Evolutionary conservation across 1,284 basidiomycete genomes (phyloP), one percentile per base, ranked within the genome.

Genomic region (Malassezia dermatis): DNA sequence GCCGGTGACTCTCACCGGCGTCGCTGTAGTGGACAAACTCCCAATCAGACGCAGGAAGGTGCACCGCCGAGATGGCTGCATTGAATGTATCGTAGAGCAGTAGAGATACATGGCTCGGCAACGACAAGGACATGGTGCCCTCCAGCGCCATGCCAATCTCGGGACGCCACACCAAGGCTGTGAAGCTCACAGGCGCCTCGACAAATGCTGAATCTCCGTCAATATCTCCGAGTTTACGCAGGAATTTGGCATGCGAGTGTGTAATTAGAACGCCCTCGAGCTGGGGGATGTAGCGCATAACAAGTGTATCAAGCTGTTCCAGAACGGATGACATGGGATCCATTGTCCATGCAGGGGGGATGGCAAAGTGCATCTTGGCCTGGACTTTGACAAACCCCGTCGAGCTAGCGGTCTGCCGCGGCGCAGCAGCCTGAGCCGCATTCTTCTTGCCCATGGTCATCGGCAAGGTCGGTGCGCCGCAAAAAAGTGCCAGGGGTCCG

Each of bases 1-100:
- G 21, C 24, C 34, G 48, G n/a, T 50, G 32, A n/a, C 15, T 32
- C 15, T 53, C 55, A 21, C 66, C 68, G 12, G 70, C 73, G 46
- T 67, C 63, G 6, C 56, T 60, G 23, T 65, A 86, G 60, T 89
- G 84, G 71, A 94, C 87, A 66, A 93, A 96, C 60, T 85, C 82
- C 83, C 86, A 96, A 49, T 82, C 76, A 44, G 86, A 84, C 76
- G 79, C 3, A 84, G 88, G 68, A 7, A 98, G 88, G 75, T 98
- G 93, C 68, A 88, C 82, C 51, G 88, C 83, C 0, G 90, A 89
- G 75, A 98, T 95, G 8, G 89, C 91, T 13, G 89, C 88, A 75
- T 98, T 98, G 80, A 98, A 98, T 7, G 89, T 93, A 52, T 85
- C 85, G 68, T 94, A 88, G 4, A 95, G 80, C 49, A 98, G 85